These are phyloP conservation scores for Russula ochroleuca DNA, from an alignment of 768 basidiomycete genomes.

Conservation along the genomic window DNA sequence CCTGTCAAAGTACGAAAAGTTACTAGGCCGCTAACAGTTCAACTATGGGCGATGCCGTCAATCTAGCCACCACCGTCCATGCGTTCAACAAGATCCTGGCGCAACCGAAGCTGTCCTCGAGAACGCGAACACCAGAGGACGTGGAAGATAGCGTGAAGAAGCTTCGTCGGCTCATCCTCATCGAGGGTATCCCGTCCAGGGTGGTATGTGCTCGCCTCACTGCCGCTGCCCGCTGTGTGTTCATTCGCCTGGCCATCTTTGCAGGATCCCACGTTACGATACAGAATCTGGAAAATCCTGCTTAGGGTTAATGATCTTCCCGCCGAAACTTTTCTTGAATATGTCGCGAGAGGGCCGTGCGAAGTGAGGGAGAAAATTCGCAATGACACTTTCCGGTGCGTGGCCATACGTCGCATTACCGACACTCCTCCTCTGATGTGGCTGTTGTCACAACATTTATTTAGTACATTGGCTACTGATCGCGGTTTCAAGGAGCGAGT, in stretches of 20 bases:
- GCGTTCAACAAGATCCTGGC: slow-evolving; percentile 79
- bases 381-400: slow-evolving; percentile 92
- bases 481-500: slow-evolving; percentile 97
- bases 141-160: slow-evolving; percentile 85
- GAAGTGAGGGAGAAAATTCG: slow-evolving; percentile 88
- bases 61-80: slow-evolving; percentile 47
- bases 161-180: slow-evolving; percentile 79
- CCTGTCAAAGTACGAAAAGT: neutral
- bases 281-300: slow-evolving; percentile 92
- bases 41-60: slow-evolving; percentile 14
- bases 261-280: slow-evolving; percentile 80
- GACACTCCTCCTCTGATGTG: neutral
- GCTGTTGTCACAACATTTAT: neutral
- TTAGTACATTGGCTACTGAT: slow-evolving; percentile 90
- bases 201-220: slow-evolving; percentile 44
- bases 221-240: neutral
- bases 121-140: slow-evolving; percentile 55
- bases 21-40: neutral
- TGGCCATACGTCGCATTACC: neutral
- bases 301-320: slow-evolving; percentile 75
- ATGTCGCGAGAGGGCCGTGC: slow-evolving; percentile 80
- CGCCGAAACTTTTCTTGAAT: slow-evolving; percentile 68
- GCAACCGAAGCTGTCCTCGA: slow-evolving; percentile 61
- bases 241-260: neutral
- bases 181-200: slow-evolving; percentile 82